A percentile compares a stretch with the other conserved stretches of the same genome.
Conservation (phyloP, 2,329 filamentous ascomycete genomes). For the Eutypella sp. region DNA sequence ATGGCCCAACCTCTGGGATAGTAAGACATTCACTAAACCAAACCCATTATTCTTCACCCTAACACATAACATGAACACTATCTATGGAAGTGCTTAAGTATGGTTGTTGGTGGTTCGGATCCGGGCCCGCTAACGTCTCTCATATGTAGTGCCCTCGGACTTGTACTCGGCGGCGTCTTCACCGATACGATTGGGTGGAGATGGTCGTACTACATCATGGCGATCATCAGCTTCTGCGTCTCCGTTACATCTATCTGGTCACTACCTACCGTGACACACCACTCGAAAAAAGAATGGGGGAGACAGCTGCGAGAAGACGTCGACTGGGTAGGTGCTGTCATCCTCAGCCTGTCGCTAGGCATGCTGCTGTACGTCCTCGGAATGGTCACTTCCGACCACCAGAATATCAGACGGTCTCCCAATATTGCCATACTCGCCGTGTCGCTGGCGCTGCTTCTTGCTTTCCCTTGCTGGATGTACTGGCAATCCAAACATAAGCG, state of each 20-base stretch:
- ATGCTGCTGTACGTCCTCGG: constrained; percentile 49
- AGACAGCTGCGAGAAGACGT: constrained; percentile 34
- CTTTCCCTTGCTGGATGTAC: constrained; percentile 40
- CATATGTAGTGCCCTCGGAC: constrained; percentile 43
- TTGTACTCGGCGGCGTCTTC: constrained; percentile 46
- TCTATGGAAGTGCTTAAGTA: too few species aligned
- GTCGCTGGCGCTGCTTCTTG: constrained; percentile 34
- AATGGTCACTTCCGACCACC: constrained; percentile 33
- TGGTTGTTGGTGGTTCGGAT: too few species aligned
- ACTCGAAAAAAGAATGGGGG: constrained; percentile 22
- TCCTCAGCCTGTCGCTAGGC: constrained; percentile 40
- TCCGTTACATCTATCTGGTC: constrained; percentile 33
- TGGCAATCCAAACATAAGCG: constrained; percentile 3
- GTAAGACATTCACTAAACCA: background rate
- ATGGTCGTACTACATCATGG: constrained; percentile 37
- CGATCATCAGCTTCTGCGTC: constrained; percentile 31
- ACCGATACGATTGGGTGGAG: constrained; percentile 44
- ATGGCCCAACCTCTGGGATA: constrained; percentile 7
- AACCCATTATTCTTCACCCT: background rate
- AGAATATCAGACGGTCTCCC: constrained; percentile 30
- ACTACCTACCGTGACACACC: constrained; percentile 21
- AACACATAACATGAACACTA: too few species aligned
- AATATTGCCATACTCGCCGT: constrained; percentile 37
- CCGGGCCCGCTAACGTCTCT: too few species aligned
- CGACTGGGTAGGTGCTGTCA: constrained; percentile 47